Evolutionary conservation across 345 rosid species (phyloP).

Genomic region (Crucihimalaya himalaica): DNA sequence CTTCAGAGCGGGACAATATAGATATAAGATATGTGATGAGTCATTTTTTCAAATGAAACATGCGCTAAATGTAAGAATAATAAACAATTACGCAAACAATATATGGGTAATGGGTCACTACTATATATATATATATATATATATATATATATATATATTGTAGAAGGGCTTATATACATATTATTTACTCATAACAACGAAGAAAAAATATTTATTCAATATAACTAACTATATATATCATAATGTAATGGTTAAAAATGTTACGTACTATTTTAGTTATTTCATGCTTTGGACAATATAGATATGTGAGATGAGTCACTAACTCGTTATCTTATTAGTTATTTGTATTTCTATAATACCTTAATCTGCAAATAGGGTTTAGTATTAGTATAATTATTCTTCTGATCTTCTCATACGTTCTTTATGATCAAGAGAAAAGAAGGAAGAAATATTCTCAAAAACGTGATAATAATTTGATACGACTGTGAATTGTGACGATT

Average conservation of each 20-base stretch:
- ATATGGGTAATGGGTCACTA: too few species aligned
- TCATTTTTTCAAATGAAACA: neutral
- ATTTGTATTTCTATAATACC: neutral
- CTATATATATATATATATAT: too few species aligned
- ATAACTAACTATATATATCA: neutral
- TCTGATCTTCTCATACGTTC: constrained; percentile 1
- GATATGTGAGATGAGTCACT: constrained; percentile 5
- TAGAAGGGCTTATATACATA: too few species aligned
- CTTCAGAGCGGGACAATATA: neutral
- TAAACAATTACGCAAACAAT: neutral
- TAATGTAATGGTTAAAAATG: neutral
- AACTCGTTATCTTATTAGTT: neutral
- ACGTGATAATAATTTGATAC: neutral
- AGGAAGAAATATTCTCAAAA: neutral
- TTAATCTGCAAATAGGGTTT: neutral
- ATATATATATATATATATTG: too few species aligned
- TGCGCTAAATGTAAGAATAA: neutral
- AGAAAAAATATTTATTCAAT: neutral
- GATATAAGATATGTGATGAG: neutral
- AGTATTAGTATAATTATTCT: neutral
- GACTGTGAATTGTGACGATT: constrained; percentile 7
- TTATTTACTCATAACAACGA: neutral
- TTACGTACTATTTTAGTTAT: constrained; percentile 5
- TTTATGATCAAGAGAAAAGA: too few species aligned
- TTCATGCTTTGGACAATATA: constrained; percentile 15